phyloP scores from a whole-genome alignment of 441 rosid species.

The Populus hybrid region DNA sequence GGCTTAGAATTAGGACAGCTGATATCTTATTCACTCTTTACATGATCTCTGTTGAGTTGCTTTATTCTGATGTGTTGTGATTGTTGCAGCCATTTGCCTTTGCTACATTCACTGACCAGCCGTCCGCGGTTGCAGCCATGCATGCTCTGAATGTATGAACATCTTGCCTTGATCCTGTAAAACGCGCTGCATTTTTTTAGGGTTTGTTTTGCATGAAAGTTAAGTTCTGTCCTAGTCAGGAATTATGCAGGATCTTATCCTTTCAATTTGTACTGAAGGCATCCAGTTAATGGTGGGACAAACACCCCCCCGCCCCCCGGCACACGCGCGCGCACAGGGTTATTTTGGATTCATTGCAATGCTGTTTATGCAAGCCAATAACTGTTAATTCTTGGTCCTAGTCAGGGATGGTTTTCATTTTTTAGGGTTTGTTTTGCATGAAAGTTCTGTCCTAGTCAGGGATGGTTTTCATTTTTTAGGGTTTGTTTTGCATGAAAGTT shows the following conservation, averaged over 20 bases:
- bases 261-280: background rate
- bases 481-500: background rate
- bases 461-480: background rate
- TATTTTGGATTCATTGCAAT: no score
- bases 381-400: no score
- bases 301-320: background rate
- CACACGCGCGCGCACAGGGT: no score
- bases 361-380: no score
- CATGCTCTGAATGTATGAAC: slow-evolving; percentile 60
- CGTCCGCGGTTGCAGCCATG: slow-evolving; percentile 56
- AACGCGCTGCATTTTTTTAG: background rate
- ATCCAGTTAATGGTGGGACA: background rate
- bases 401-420: background rate
- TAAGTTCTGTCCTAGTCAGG: background rate
- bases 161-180: background rate
- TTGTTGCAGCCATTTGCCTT: slow-evolving; percentile 63
- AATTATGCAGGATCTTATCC: background rate
- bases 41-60: background rate
- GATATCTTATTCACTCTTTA: background rate
- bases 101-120: slow-evolving; percentile 59
- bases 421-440: background rate
- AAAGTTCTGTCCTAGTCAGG: background rate
- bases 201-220: background rate
- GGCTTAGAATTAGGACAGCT: background rate
- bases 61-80: slow-evolving; percentile 5